Conservation (phyloP, 768 basidiomycete genomes). For the Agaricus blazei region DNA sequence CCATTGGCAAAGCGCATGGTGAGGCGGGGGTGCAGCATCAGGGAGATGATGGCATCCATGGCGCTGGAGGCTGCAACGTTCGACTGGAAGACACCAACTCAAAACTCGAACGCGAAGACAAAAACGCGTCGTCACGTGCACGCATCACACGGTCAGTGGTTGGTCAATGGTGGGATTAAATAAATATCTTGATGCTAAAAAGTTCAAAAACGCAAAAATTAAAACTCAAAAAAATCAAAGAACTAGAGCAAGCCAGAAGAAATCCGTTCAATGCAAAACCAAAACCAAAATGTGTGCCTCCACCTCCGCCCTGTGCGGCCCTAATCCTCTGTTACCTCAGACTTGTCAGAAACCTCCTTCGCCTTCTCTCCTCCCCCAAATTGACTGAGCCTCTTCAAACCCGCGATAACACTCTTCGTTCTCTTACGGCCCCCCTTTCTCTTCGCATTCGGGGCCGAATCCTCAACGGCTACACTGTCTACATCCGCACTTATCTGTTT, state of each 20-base stretch:
- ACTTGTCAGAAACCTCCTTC: slow-evolving; percentile 50
- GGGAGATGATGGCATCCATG: slow-evolving; percentile 42
- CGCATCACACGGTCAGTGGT: background rate
- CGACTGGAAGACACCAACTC: slow-evolving; percentile 6
- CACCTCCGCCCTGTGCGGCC: background rate
- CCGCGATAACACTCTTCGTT: slow-evolving; percentile 51
- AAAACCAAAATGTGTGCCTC: background rate
- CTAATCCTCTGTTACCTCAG: slow-evolving; percentile 20
- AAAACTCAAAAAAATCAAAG: background rate
- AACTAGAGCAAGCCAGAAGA: background rate
- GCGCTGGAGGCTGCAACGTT: slow-evolving; percentile 9
- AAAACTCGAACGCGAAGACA: slow-evolving; percentile 16
- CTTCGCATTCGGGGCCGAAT: slow-evolving; percentile 22
- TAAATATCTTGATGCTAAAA: background rate
- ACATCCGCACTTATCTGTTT: slow-evolving; percentile 33
- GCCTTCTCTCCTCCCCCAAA: slow-evolving; percentile 29
- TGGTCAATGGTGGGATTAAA: background rate
- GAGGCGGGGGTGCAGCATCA: slow-evolving; percentile 51
- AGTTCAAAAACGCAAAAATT: slow-evolving; percentile 3
- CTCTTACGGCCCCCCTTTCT: slow-evolving; percentile 42
- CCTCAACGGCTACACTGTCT: slow-evolving; percentile 29
- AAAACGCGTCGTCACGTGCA: slow-evolving; percentile 1
- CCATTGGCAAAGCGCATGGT: slow-evolving; percentile 45
- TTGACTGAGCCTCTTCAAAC: slow-evolving; percentile 50
- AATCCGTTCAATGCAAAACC: background rate